phyloP scores from a whole-genome alignment of 768 basidiomycete genomes.

The Kwoniella sp. region DNA sequence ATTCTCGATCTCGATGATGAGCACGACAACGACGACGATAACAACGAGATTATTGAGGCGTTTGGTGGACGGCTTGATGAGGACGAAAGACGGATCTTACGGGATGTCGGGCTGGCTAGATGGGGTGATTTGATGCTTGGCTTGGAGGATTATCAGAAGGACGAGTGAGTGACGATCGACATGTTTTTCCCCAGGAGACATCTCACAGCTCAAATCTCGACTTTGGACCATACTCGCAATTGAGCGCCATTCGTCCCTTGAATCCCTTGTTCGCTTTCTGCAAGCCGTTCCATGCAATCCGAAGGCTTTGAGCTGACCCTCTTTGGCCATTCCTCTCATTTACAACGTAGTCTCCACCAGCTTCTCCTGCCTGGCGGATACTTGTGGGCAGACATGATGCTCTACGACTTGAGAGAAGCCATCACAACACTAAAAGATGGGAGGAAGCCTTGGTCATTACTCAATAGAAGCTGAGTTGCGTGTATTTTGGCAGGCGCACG shows the following conservation, averaged over 20 bases:
- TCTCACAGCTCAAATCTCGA: too few relatives aligned
- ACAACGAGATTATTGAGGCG: neutral
- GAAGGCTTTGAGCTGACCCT: too few relatives aligned
- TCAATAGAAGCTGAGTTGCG: too few relatives aligned
- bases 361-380: conserved; percentile 32
- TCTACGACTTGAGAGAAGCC: conserved; percentile 30
- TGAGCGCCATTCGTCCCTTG: too few relatives aligned
- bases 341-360: conserved; percentile 14
- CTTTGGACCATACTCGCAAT: too few relatives aligned
- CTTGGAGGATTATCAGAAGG: conserved; percentile 27
- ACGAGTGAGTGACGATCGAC: conserved; percentile 23
- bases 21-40: neutral
- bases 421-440: conserved; percentile 1
- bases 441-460: neutral
- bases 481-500: too few relatives aligned
- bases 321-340: neutral
- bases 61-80: neutral
- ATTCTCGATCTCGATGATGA: conserved; percentile 15
- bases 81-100: conserved; percentile 5
- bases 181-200: too few relatives aligned
- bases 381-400: conserved; percentile 35
- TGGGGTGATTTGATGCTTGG: conserved; percentile 35
- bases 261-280: too few relatives aligned
- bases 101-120: conserved; percentile 1
- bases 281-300: too few relatives aligned